Evolutionary conservation across 2,329 filamentous ascomycete species (phyloP), one percentile per base, ranked within the genome.

Genomic region (Paecilomyces dactylethromorphus): DNA sequence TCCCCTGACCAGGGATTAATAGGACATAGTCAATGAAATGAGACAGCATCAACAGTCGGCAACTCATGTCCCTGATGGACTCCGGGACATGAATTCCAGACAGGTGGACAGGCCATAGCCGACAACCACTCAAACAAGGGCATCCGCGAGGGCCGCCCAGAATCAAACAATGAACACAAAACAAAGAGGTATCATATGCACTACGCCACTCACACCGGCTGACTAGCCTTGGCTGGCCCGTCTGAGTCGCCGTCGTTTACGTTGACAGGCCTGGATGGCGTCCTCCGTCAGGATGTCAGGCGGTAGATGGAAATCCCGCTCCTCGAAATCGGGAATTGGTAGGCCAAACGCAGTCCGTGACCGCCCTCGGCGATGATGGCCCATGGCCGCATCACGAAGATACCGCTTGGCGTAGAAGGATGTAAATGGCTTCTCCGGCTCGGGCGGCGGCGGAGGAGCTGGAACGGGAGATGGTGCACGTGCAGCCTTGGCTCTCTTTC

Each of bases 361-460:
- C 55, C 91, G 82, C 51, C 86, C 85, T 56, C 90, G 85, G 33
- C 91, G 83, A 54, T 85, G 81, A 64, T 85, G 86, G 61, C 85
- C 88, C n/a, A 96, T 75, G 10, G 92, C 91, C 6, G 87, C 85
- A 22, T 92, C 90, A 26, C 93, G 87, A 61, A 93, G 82, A 68
- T 95, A 87, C 24, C 83, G 86, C 75, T 94, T 92, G 18, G 82
- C 74, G 71, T 92, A 97, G 77, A 97, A 97, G 0, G 91, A 96
- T n/a, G 80, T 88, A 69, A 97, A 92, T 39, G 90, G 88, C 59
- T 81, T 83, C 15, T 78, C 66, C 57, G 71, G 67, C 53, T 61
- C 54, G 56, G 63, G 60, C 21, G 68, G 62, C 15, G 63, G 53
- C 60, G 74, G 59, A 39, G 66, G 24, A 32, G 62, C 58, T 53